Evolutionary conservation across 2,329 filamentous ascomycete genomes (phyloP).

Genomic region (Ophiostoma sp.): DNA sequence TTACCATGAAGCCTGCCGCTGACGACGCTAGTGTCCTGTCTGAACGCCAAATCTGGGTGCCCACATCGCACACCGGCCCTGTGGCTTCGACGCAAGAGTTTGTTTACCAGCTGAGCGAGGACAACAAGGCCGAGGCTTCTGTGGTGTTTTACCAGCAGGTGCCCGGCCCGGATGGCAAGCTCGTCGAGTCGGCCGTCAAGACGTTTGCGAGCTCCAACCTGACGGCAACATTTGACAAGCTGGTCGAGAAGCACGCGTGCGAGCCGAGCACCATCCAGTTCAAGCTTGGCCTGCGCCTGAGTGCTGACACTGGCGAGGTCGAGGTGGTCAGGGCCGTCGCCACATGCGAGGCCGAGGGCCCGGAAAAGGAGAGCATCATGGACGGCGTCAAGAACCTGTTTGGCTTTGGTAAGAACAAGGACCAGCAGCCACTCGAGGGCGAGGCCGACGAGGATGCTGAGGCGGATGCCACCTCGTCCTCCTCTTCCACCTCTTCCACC

Average conservation of each 20-base stretch:
- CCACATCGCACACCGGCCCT: conserved; percentile 71
- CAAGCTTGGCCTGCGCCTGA: conserved; percentile 74
- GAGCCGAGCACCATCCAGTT: conserved; percentile 74
- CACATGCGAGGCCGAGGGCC: conserved; percentile 77
- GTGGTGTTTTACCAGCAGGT: conserved; percentile 78
- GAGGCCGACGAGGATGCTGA: conserved; percentile 37
- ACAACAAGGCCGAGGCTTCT: conserved; percentile 69
- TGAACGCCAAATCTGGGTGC: conserved; percentile 80
- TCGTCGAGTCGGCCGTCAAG: conserved; percentile 61
- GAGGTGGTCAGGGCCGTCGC: conserved; percentile 74
- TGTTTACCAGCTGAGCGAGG: conserved; percentile 65
- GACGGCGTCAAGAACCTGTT: conserved; percentile 96
- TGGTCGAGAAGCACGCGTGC: conserved; percentile 79
- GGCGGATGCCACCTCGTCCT: conserved; percentile 40
- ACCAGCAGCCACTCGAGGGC: conserved; percentile 71
- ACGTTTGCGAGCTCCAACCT: conserved; percentile 78
- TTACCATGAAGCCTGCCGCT: conserved; percentile 72
- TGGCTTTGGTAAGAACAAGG: conserved; percentile 79
- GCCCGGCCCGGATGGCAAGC: conserved; percentile 46
- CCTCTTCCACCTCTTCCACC: conserved; percentile 37
- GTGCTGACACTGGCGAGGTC: conserved; percentile 72
- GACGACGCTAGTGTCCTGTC: conserved; percentile 65
- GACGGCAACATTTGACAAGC: conserved; percentile 74
- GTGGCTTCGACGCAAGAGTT: conserved; percentile 73
- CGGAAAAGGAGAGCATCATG: conserved; percentile 76